Base-by-base conservation (phyloP, 805 yeast species). In the Pichia scutulata region DNA sequence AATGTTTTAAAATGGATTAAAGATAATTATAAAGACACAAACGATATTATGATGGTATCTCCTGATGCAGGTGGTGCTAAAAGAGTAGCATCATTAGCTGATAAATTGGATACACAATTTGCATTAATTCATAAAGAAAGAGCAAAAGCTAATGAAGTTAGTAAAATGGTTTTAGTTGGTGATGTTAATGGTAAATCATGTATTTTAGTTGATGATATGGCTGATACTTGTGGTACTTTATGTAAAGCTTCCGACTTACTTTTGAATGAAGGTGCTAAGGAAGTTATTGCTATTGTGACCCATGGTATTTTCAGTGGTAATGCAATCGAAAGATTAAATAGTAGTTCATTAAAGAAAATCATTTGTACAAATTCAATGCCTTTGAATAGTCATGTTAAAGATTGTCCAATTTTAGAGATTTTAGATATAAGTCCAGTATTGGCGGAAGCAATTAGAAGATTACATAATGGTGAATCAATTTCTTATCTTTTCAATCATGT, bases 41-140 rank as follows among this genome's bases (percentile, higher is more conserved):
- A 81, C 52, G 71, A 77, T 47, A 77, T 89, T 10, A 87, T 89
- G 47, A 80, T 92, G 49, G 95, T 92, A 13, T 89, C 97, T 5
- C 99, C 99, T 3, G 99, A 92, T 71, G 99, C 99, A 3, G 99
- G 99, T 60, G 99, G 99, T 52, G 98, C 98, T 49, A 92, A 92
- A 69, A 79, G 99, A 57, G 99, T 90, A 25, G 98, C 98, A 2
- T 82, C 90, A 6, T 72, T 92, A 47, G 98, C 98, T 14, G 98
- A 92, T 62, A 81, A 86, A 60, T 74, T 93, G 57, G 98, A 93
- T 61, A 77, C 92, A 59, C 89, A 86, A 65, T 92, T 92, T 70
- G 98, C 99, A 0, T 79, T 92, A 65, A 93, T 92, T 60, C 99
- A 92, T 71, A 92, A 92, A 67, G 99, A 92, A 72, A 81, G 99